These are phyloP conservation scores for Cymbopogon citratus DNA, from an alignment of 176 grass and related monocot genomes.

Conservation along the genomic window DNA sequence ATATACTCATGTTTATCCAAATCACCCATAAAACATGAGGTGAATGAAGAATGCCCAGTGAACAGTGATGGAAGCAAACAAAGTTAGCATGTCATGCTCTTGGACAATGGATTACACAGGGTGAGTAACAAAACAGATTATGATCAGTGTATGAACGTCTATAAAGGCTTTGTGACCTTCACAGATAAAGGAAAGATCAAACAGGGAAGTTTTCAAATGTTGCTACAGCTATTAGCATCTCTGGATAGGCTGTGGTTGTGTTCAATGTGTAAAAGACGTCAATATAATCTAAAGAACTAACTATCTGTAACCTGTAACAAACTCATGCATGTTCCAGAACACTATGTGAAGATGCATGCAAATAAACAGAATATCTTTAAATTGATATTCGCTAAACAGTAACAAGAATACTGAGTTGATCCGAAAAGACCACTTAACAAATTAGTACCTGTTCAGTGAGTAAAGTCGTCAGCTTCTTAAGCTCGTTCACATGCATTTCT, in stretches of 20 bases:
- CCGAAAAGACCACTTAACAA: neutral
- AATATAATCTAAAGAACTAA: neutral
- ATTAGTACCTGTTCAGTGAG: slow-evolving; percentile 79
- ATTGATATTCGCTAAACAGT: neutral
- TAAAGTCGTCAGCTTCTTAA: slow-evolving; percentile 87
- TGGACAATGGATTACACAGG: neutral
- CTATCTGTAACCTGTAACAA: neutral
- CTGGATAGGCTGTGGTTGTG: neutral
- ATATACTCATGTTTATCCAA: slow-evolving; percentile 23
- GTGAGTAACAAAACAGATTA: slow-evolving; percentile 5
- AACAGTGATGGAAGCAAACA: slow-evolving; percentile 8
- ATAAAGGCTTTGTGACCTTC: slow-evolving; percentile 6
- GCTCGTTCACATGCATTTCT: slow-evolving; percentile 79
- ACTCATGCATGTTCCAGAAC: neutral
- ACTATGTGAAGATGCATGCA: neutral
- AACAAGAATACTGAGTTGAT: slow-evolving; percentile 17
- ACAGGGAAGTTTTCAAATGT: neutral
- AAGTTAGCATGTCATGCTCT: slow-evolving; percentile 1
- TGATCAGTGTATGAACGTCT: neutral
- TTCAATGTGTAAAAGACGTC: too few species aligned
- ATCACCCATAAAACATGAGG: neutral
- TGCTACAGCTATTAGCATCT: neutral
- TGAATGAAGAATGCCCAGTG: neutral
- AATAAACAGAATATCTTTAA: neutral
- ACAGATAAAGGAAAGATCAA: neutral